Base-by-base conservation (phyloP, 306 rosid genomes). In the Luffa acutangula region DNA sequence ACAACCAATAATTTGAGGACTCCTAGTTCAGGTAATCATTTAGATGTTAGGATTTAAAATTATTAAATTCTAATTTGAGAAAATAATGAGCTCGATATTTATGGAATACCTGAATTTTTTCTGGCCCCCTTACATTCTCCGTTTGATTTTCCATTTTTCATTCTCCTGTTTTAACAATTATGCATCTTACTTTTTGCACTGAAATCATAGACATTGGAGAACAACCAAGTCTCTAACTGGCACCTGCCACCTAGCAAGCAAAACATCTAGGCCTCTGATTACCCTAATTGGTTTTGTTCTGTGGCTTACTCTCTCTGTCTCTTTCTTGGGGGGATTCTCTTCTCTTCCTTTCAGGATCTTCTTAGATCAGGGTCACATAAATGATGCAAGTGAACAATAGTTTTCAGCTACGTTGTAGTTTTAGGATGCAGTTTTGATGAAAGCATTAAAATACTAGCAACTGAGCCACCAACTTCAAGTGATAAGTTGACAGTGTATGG, bases 11-110 rank as follows among this genome's bases (percentile, higher is more conserved):
- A 67, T 64, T 75, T 78, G 71, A 78, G 89, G 52, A 85, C 85
- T 80, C 81, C 87, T 31, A 64, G 82, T 60, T 84, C 90, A 72
- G 92, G 92, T 89, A 34, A 59, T 52, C 80, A 65, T 70, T 70
- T 18, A 45, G 75, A 64, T 69, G 81, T 41, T 81, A 31, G 59
- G 18, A 45, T 36, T 25, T 17, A 21, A 43, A n/a, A 1, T 33
- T 43, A 25, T 13, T 34, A 21, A 46, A 7, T 77, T 18, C 42
- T 77, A 25, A 37, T 58, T 77, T 13, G 56, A 77, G 72, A 59
- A 36, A 7, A 6, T 21, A 45, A 45, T 18, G 20, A 52, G 41
- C 25, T 59, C 63, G 25, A 25, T 21, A 14, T 77, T 5, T 49
- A 20, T 7, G 34, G n/a, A 9, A 2, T 20, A 43, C 15, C 36